A percentile compares a stretch with the other conserved stretches of the same genome.
Conservation (phyloP, 192 early-diverging fungal genomes). For the Backusella australiensis region DNA sequence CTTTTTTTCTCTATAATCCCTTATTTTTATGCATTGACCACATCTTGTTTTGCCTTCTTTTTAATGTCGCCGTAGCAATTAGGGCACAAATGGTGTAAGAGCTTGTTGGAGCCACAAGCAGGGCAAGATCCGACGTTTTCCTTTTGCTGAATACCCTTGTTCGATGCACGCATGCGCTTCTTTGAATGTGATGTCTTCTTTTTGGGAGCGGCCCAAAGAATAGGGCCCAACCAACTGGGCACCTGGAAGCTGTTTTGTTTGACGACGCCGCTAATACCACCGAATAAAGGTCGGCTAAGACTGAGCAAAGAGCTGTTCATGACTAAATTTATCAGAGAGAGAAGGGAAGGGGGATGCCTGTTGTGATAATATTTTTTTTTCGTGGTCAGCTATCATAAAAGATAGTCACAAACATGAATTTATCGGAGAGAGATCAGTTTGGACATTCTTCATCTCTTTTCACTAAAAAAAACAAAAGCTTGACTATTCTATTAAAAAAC, state of each 20-base stretch:
- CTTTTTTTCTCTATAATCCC: not conserved
- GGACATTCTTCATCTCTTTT: too few relatives aligned
- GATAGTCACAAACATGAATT: not conserved
- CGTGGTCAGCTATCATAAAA: not conserved
- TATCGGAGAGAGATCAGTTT: not conserved
- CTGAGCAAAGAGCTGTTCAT: not conserved
- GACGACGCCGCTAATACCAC: not conserved
- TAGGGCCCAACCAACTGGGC: constrained; percentile 52
- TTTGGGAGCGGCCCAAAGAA: constrained; percentile 87
- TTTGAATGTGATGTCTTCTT: constrained; percentile 91
- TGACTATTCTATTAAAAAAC: too few relatives aligned
- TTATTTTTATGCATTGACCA: constrained; percentile 5
- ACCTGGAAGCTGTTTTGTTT: constrained; percentile 20
- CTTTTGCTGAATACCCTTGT: constrained; percentile 71
- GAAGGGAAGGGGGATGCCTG: not conserved
- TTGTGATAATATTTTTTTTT: not conserved
- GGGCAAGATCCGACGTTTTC: constrained; percentile 72
- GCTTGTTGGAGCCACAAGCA: constrained; percentile 70
- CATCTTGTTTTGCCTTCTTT: constrained; percentile 19
- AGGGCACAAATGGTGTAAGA: constrained; percentile 76
- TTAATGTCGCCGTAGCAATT: constrained; percentile 74
- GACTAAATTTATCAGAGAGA: not conserved
- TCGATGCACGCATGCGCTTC: constrained; percentile 81
- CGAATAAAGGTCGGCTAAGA: not conserved
- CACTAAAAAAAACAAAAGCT: too few relatives aligned